Base-by-base conservation (phyloP, 169 alveolate genomes). In the Eimeria acervulina region DNA sequence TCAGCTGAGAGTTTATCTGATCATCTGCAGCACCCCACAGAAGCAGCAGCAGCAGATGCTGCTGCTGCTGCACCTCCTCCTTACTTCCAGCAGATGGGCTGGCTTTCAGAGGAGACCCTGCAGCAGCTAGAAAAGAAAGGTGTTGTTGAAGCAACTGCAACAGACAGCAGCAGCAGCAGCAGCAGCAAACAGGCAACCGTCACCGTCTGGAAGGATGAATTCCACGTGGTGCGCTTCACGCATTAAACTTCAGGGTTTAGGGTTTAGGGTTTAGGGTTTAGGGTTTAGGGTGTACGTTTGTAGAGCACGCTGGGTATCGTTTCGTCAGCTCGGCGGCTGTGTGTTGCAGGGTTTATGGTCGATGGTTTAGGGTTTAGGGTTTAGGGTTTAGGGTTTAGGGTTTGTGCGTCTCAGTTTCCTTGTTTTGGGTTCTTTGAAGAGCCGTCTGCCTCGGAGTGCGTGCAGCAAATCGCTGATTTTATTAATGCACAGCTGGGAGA, bases 171-270 rank as follows among this genome's bases (percentile, higher is more conserved):
- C 38, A n/a, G n/a, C n/a, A n/a, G n/a, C n/a, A 19, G 21, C 66
- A 13, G 15, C 31, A 36, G 40, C 26, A 7, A 15, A 55, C 38
- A n/a, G 4, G 95, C 63, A 63, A 33, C 33, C 47, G 95, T 91
- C 90, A 91, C 47, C 13, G 95, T 91, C 0, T 91, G 95, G 90
- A 91, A 89, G n/a, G 95, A 89, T 47, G 95, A 89, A 47, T 89
- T 89, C 38, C 95, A 89, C 52, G 95, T 70, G 83, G 95, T 91
- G 33, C 52, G 95, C 2, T 15, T 3, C 13, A 59, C 5, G 68
- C 31, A 10, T 44, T 42, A 36, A 23, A 52, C 44, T 83, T 47
- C 15, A 52, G 28, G 92, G 78, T 47, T 31, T 52, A 47, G 61
- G 76, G 55, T 83, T 51, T 52, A 28, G 91, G 74, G 76, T 83